Conservation (phyloP, 257 asterid genomes). For the Solanum arcanum region DNA sequence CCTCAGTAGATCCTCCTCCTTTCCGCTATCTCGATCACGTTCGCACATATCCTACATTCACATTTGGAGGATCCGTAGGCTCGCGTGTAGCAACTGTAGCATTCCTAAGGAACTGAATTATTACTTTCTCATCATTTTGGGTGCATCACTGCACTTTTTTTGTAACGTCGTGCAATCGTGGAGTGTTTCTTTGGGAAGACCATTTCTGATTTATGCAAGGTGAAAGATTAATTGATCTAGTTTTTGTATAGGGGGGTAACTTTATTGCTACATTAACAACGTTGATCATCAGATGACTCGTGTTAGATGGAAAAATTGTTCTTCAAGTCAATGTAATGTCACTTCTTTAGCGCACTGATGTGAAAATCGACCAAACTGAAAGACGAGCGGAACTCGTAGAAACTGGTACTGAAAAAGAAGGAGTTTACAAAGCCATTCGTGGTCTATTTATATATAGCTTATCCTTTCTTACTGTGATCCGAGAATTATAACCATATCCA, state of each 20-base stretch:
- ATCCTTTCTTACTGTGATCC: too few relatives aligned
- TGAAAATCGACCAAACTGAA: not conserved
- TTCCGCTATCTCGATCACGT: slow-evolving; percentile 71
- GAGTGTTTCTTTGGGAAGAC: not conserved
- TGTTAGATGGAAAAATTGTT: not conserved
- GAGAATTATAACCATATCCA: too few relatives aligned
- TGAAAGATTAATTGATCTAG: not conserved
- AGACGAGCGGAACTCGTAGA: not conserved
- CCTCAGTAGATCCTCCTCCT: slow-evolving; percentile 23
- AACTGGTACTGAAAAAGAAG: not conserved
- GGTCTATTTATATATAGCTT: too few relatives aligned
- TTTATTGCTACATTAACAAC: not conserved
- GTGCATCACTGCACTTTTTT: not conserved
- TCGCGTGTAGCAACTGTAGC: slow-evolving; percentile 97
- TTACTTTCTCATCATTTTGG: not conserved
- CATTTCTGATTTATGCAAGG: not conserved
- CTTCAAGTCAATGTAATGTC: not conserved
- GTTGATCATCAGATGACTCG: not conserved
- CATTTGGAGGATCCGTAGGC: slow-evolving; percentile 88
- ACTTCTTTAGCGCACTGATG: not conserved
- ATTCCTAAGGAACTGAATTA: slow-evolving; percentile 57
- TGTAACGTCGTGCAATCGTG: not conserved
- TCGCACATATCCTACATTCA: slow-evolving; percentile 79
- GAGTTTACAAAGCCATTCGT: not conserved
- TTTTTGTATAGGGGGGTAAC: not conserved